Evolutionary conservation across 495 filamentous ascomycete genomes (phyloP), one percentile per base, ranked within the genome.

Genomic region (Aspergillus campestris): DNA sequence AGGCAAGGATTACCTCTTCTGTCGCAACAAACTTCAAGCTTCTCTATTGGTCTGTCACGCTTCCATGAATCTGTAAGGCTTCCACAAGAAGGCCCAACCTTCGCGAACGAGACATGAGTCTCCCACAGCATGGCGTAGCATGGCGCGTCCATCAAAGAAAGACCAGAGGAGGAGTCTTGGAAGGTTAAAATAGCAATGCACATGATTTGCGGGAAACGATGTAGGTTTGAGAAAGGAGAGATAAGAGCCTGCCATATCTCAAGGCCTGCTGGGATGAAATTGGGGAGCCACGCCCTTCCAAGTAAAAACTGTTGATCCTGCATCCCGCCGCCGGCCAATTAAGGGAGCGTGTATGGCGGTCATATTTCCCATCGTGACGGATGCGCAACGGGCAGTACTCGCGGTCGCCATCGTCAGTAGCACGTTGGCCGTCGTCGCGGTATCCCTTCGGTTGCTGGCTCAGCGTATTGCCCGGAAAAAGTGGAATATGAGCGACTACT

Each of bases 381-480:
- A 30, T 15, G 29, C n/a, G 31, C 50, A 53, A 38, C 14, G 38
- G 14, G 31, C 29, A 12, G 40, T 53, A 28, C 42, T 53, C 11
- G 50, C 41, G 1, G 37, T 48, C 28, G 42, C 50, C n/a, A 24
- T 53, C 12, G 15, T 42, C 10, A 48, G 48, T 18, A 48, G 45
- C 7, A 45, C 45, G 11, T 35, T 53, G 31, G 42, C 50, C 9
- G 31, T 53, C 33, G n/a, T 38, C 2, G 50, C 50, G 0, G 41
- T 53, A 9, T 32, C 31, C n/a, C 27, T 53, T 18, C 50, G 50
- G 24, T 36, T 53, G 11, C 41, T 53, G 3, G 45, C 50, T 13
- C 50, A 53, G 31, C 42, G 42, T 11, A 42, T 53, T 35, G 50
- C 36, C n/a, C 45, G 39, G 6, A 53, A 53, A 42, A 53, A 53